phyloP scores from a whole-genome alignment of 2,329 filamentous ascomycete genomes.

The Pyrenochaeta sp. region DNA sequence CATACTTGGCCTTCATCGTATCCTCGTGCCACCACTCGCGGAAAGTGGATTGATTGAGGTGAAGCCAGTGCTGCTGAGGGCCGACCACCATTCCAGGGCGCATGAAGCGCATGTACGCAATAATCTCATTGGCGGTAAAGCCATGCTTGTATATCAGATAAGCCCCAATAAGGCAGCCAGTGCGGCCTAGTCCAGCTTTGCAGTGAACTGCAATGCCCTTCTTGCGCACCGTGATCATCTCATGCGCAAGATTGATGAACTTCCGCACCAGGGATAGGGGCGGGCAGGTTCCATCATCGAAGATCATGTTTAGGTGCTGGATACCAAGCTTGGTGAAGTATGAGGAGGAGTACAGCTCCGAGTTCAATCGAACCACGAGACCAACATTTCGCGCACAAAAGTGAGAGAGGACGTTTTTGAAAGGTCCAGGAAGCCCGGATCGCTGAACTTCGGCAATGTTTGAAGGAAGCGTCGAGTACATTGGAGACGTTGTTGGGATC shows the following conservation, averaged over 20 bases:
- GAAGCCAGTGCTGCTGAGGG: conserved; percentile 98
- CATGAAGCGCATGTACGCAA: conserved; percentile 99
- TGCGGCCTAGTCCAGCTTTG: conserved; percentile 95
- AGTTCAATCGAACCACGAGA: conserved; percentile 93
- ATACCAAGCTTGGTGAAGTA: conserved; percentile 97
- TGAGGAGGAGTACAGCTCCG: conserved; percentile 93
- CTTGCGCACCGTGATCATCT: conserved; percentile 89
- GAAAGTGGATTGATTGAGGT: conserved; percentile 95
- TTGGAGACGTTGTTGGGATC: conserved; percentile 75
- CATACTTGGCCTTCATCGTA: conserved; percentile 80
- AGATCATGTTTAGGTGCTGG: conserved; percentile 98
- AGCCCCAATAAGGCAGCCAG: conserved; percentile 94
- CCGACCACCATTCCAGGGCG: conserved; percentile 98
- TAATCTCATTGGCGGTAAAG: conserved; percentile 96
- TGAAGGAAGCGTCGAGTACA: conserved; percentile 77
- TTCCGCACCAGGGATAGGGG: conserved; percentile 87
- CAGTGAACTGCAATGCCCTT: conserved; percentile 97
- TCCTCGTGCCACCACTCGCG: conserved; percentile 96
- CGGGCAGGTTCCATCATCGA: conserved; percentile 97
- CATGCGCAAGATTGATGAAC: conserved; percentile 93
- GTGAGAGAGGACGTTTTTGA: conserved; percentile 94
- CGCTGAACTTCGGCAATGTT: conserved; percentile 76
- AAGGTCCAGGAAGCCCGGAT: conserved; percentile 79
- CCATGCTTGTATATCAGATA: conserved; percentile 98
- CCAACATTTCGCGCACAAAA: conserved; percentile 90